A percentile compares a stretch with the other conserved stretches of the same genome.
Conservation (phyloP, 495 filamentous ascomycete genomes). For the Aspergillus panamensis region DNA sequence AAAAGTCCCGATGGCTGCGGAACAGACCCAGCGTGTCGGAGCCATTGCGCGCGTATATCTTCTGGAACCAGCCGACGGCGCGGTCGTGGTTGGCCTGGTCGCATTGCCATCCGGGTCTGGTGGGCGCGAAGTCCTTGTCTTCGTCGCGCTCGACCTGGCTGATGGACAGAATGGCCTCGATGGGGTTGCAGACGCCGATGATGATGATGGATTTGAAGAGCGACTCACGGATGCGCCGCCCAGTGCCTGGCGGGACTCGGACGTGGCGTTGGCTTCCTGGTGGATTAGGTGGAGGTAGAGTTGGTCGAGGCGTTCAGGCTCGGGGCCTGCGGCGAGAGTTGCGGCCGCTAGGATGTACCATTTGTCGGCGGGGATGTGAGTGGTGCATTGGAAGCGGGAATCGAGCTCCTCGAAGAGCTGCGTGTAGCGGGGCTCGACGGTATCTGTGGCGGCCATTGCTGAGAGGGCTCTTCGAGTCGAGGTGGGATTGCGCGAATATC, state of each 20-base stretch:
- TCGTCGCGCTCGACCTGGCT: slow-evolving; percentile 44
- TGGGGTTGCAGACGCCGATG: slow-evolving; percentile 52
- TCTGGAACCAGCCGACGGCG: slow-evolving; percentile 46
- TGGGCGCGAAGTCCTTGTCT: slow-evolving; percentile 51
- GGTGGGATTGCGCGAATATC: background rate
- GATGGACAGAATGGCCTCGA: slow-evolving; percentile 49
- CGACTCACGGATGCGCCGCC: slow-evolving; percentile 49
- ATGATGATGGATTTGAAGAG: slow-evolving; percentile 50
- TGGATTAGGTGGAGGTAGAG: slow-evolving; percentile 50
- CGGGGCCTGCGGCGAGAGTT: slow-evolving; percentile 42
- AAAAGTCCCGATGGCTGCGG: slow-evolving; percentile 50
- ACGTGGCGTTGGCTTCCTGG: slow-evolving; percentile 35
- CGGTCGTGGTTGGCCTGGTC: slow-evolving; percentile 46
- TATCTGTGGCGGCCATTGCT: slow-evolving; percentile 16
- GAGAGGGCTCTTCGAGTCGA: slow-evolving; percentile 14
- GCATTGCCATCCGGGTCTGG: slow-evolving; percentile 39
- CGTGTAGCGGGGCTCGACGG: slow-evolving; percentile 31
- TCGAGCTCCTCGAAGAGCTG: slow-evolving; percentile 51
- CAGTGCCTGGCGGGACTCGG: slow-evolving; percentile 41
- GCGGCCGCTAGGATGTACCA: slow-evolving; percentile 55
- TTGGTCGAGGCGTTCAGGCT: slow-evolving; percentile 44
- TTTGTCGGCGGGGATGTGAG: slow-evolving; percentile 47
- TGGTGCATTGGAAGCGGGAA: slow-evolving; percentile 46
- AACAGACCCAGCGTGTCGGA: slow-evolving; percentile 40
- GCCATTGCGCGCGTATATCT: slow-evolving; percentile 38